Percentiles rank a stretch among this genome's conserved stretches.
Conservation (phyloP, 768 basidiomycete genomes). For the Hygrocybe punicea region DNA sequence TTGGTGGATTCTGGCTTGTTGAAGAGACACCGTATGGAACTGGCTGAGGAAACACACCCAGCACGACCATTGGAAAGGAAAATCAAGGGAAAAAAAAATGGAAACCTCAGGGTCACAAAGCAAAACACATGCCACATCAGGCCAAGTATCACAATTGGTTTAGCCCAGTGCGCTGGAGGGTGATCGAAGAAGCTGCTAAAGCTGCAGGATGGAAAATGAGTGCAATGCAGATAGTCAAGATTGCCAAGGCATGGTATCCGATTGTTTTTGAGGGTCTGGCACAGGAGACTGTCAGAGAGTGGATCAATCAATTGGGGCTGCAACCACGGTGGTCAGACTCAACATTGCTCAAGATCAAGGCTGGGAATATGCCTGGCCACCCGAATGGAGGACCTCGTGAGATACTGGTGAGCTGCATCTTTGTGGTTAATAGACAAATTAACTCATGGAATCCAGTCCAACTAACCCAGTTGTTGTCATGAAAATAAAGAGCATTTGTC, state of each 20-base stretch:
- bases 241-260: not conserved
- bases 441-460: not conserved
- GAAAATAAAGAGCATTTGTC: conserved; percentile 16
- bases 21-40: not conserved
- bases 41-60: not conserved
- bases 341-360: not conserved
- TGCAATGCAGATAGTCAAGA: not conserved
- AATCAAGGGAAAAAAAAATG: not conserved
- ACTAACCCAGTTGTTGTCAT: conserved; percentile 4
- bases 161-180: conserved; percentile 5
- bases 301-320: not conserved
- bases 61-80: not conserved
- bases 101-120: conserved; percentile 11
- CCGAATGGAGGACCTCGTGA: conserved; percentile 10
- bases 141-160: conserved; percentile 10
- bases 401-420: conserved; percentile 8
- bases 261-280: conserved; percentile 4
- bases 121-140: not conserved
- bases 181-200: conserved; percentile 1
- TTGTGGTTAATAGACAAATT: not conserved
- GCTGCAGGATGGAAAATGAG: not conserved
- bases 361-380: conserved; percentile 11
- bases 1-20: not conserved
- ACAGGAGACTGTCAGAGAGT: not conserved
- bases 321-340: conserved; percentile 2